Conservation (phyloP, 345 rosid genomes). For the Syzygium grande region DNA sequence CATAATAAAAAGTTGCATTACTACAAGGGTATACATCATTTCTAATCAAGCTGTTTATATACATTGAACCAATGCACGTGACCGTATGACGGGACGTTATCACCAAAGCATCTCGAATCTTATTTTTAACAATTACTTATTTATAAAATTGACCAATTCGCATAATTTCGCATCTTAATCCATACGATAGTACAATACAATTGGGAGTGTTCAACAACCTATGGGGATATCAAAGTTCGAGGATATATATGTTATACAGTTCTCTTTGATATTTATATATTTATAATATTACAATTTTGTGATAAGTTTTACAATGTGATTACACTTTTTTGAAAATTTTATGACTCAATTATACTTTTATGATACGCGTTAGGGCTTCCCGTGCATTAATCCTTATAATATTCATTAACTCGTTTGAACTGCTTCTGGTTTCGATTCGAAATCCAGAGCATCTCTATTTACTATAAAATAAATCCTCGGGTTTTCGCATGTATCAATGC, state of each 20-base stretch:
- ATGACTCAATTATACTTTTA: no score
- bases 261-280: neutral
- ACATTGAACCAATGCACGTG: neutral
- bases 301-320: no score
- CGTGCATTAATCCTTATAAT: neutral
- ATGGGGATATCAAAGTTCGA: neutral
- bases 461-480: neutral
- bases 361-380: no score
- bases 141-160: neutral
- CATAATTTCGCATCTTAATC: neutral
- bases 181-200: neutral
- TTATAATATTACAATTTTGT: neutral
- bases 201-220: neutral
- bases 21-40: neutral
- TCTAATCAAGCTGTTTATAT: neutral
- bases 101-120: neutral
- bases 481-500: neutral
- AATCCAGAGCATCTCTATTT: neutral
- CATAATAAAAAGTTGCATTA: no score
- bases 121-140: neutral
- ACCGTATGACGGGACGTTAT: neutral
- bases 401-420: neutral
- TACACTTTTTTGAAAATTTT: no score
- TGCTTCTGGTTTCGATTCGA: neutral
- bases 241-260: neutral